These are phyloP conservation scores for Theobroma cacao DNA, from an alignment of 345 rosid genomes.

Conservation along the genomic window DNA sequence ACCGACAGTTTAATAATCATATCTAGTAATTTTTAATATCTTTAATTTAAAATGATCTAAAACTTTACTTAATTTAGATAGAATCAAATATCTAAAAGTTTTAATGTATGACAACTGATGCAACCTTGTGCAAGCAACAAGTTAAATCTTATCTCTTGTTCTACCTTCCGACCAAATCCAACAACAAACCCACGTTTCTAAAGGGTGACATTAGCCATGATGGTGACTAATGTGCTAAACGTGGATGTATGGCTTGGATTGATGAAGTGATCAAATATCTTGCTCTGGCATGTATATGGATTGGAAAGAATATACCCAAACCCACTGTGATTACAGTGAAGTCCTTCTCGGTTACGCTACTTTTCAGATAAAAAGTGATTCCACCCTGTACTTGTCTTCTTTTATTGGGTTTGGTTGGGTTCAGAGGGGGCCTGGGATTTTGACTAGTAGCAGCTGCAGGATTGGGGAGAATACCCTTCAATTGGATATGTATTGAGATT, in stretches of 20 bases:
- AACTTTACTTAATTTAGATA: not conserved
- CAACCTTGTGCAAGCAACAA: not conserved
- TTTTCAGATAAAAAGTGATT: no score
- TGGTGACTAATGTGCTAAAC: not conserved
- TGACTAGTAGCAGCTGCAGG: no score
- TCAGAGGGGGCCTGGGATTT: no score
- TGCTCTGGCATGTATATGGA: not conserved
- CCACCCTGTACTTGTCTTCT: no score
- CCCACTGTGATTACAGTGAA: no score
- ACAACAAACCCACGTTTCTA: not conserved
- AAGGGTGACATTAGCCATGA: not conserved
- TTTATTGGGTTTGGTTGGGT: no score
- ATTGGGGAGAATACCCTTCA: no score
- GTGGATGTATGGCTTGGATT: not conserved
- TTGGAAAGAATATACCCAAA: no score
- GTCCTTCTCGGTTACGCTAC: no score
- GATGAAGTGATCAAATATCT: not conserved
- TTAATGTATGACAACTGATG: not conserved
- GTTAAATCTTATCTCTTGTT: not conserved
- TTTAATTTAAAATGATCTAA: not conserved
- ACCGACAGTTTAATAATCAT: no score
- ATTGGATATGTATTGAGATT: no score
- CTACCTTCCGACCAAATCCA: not conserved
- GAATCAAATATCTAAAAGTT: not conserved
- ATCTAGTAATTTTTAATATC: no score